Evolutionary conservation across 1,139 yeast species (phyloP).

Genomic region (Geotrichum macrosporum): DNA sequence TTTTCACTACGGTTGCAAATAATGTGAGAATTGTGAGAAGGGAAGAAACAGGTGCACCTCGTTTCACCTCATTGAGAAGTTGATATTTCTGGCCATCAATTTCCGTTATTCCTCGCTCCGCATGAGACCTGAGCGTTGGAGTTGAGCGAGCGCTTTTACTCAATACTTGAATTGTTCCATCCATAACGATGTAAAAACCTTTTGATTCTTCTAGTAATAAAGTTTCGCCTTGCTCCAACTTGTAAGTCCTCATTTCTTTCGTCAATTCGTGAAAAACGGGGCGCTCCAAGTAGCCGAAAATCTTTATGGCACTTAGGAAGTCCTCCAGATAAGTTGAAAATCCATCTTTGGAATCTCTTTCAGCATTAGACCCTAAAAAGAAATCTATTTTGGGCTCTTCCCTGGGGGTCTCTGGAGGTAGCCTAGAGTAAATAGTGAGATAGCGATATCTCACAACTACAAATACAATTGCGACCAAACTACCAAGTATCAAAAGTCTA

Average conservation of each 20-base stretch:
- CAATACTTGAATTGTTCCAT: conserved; percentile 80
- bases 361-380: conserved; percentile 39
- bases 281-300: conserved; percentile 87
- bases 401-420: conserved; percentile 45
- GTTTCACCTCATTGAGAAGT: conserved; percentile 74
- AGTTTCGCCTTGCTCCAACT: conserved; percentile 71
- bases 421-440: conserved; percentile 49
- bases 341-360: conserved; percentile 41
- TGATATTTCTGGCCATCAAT: conserved; percentile 60
- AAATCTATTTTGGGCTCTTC: conserved; percentile 45
- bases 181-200: conserved; percentile 93
- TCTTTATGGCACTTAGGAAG: conserved; percentile 82
- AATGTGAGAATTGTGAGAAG: conserved; percentile 73
- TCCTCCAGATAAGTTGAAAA: conserved; percentile 71
- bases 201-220: conserved; percentile 65
- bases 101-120: conserved; percentile 43
- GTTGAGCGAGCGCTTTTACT: conserved; percentile 41
- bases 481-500: conserved; percentile 25
- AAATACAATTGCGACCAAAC: conserved; percentile 32
- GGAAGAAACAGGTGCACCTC: conserved; percentile 81
- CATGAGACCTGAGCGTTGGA: conserved; percentile 9
- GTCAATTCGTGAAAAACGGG: conserved; percentile 91
- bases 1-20: conserved; percentile 45
- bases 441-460: conserved; percentile 48
- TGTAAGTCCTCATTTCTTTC: conserved; percentile 85